These are phyloP conservation scores for Pichia sp. DNA, from an alignment of 1,139 yeast species.

Conservation along the genomic window DNA sequence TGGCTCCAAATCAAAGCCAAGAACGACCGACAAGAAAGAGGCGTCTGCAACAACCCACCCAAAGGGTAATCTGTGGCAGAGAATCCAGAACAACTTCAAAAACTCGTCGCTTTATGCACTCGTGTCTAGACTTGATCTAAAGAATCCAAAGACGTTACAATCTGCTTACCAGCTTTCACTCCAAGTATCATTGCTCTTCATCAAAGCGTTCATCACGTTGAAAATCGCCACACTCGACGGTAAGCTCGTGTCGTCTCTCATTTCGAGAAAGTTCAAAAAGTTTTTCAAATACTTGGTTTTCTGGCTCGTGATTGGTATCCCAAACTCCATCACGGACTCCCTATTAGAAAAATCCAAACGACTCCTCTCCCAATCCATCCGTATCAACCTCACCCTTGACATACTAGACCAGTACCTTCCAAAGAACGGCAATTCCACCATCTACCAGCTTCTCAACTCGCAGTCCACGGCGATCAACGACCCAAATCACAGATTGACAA, in stretches of 20 bases:
- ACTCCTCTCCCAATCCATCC: conserved; percentile 61
- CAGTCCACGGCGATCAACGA: conserved; percentile 44
- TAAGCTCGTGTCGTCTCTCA: conserved; percentile 75
- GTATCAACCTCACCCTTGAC: conserved; percentile 62
- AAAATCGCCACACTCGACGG: conserved; percentile 91
- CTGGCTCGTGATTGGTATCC: conserved; percentile 88
- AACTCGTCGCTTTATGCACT: conserved; percentile 22
- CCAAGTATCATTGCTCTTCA: conserved; percentile 46
- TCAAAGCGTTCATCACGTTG: conserved; percentile 73
- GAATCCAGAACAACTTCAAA: conserved; percentile 5
- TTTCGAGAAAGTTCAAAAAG: conserved; percentile 62
- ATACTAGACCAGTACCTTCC: conserved; percentile 72
- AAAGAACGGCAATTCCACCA: conserved; percentile 41
- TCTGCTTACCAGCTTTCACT: conserved; percentile 46
- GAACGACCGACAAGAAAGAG: too few species aligned
- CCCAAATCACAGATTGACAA: conserved; percentile 81
- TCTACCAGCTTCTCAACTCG: conserved; percentile 32
- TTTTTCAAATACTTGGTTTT: conserved; percentile 63
- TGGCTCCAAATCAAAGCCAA: conserved; percentile 19
- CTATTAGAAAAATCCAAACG: conserved; percentile 70
- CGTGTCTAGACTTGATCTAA: conserved; percentile 21
- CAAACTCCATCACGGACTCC: conserved; percentile 81
- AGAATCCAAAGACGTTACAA: conserved; percentile 16
- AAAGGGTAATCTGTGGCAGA: too few species aligned
- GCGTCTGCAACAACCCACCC: too few species aligned